A percentile compares a stretch with the other conserved stretches of the same genome.
phyloP scores from a whole-genome alignment of 2,329 filamentous ascomycete genomes.

The Penicillium hordei region DNA sequence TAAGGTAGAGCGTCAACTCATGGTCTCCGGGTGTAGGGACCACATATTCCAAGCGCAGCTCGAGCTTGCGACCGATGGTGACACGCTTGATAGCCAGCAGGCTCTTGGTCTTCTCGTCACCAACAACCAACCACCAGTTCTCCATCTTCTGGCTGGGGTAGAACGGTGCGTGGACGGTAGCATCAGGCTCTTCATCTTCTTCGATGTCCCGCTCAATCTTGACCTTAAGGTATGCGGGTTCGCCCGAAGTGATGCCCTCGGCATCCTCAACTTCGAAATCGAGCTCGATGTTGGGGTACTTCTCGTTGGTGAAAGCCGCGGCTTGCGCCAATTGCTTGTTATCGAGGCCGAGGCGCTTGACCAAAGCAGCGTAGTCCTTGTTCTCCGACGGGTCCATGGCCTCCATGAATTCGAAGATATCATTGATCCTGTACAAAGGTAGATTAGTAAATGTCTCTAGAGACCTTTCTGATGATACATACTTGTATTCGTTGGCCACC shows the following conservation, averaged over 20 bases:
- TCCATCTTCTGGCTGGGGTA: slow-evolving; percentile 90
- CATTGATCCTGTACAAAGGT: slow-evolving; percentile 66
- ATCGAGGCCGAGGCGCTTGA: slow-evolving; percentile 74
- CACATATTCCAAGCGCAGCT: slow-evolving; percentile 81
- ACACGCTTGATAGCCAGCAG: slow-evolving; percentile 93
- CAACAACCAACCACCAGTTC: slow-evolving; percentile 98
- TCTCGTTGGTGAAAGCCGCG: slow-evolving; percentile 92
- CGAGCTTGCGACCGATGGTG: slow-evolving; percentile 75
- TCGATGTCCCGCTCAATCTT: slow-evolving; percentile 79
- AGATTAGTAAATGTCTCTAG: slow-evolving; percentile 27
- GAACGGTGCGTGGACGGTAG: slow-evolving; percentile 90
- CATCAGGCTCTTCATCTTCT: slow-evolving; percentile 72
- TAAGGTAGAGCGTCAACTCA: slow-evolving; percentile 85
- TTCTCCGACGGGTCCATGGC: slow-evolving; percentile 97
- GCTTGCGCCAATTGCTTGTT: slow-evolving; percentile 82
- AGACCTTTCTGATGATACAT: slow-evolving; percentile 41
- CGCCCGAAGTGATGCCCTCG: slow-evolving; percentile 75
- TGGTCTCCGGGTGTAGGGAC: slow-evolving; percentile 84
- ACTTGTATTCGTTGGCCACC: slow-evolving; percentile 75
- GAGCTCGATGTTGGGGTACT: slow-evolving; percentile 92
- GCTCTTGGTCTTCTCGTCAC: slow-evolving; percentile 83
- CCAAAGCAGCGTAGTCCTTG: slow-evolving; percentile 71
- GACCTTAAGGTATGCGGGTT: slow-evolving; percentile 78
- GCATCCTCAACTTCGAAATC: slow-evolving; percentile 82
- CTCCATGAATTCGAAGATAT: slow-evolving; percentile 98